These are phyloP conservation scores for Cyathus striatus DNA, from an alignment of 768 basidiomycete species.

Conservation along the genomic window DNA sequence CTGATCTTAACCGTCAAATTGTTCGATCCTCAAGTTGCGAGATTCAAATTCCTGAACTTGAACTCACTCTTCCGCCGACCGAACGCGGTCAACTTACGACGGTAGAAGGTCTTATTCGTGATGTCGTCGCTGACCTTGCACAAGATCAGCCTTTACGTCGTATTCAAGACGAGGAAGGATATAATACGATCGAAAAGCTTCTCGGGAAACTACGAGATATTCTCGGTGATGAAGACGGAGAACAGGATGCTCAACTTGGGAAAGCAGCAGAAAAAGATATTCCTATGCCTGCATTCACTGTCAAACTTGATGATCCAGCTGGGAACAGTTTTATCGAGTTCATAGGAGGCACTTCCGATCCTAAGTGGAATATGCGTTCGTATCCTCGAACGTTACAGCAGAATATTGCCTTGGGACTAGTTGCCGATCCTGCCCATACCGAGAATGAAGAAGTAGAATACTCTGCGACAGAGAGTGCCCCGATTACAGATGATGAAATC, in stretches of 20 bases:
- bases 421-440: no score
- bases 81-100: slow-evolving; percentile 92
- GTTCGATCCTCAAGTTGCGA: slow-evolving; percentile 85
- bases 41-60: slow-evolving; percentile 82
- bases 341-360: slow-evolving; percentile 78
- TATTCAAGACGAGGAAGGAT: slow-evolving; percentile 69
- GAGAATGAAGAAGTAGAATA: slow-evolving; percentile 4
- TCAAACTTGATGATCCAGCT: slow-evolving; percentile 89
- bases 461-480: slow-evolving; percentile 15
- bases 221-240: slow-evolving; percentile 56
- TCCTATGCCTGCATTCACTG: slow-evolving; percentile 69
- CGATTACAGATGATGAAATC: slow-evolving; percentile 74
- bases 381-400: slow-evolving; percentile 80
- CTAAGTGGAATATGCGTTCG: slow-evolving; percentile 85
- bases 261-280: slow-evolving; percentile 33
- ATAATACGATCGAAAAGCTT: slow-evolving; percentile 69
- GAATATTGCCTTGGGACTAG: slow-evolving; percentile 78
- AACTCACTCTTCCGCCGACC: slow-evolving; percentile 84
- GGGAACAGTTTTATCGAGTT: slow-evolving; percentile 98
- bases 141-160: slow-evolving; percentile 80
- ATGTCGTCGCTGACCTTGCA: slow-evolving; percentile 75
- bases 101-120: slow-evolving; percentile 85
- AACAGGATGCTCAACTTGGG: slow-evolving; percentile 30
- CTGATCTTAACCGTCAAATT: slow-evolving; percentile 88
- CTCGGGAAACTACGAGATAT: slow-evolving; percentile 61